Evolutionary conservation across 2,329 filamentous ascomycete species (phyloP), one percentile per base, ranked within the genome.

Genomic region (Nothophoma quercina): DNA sequence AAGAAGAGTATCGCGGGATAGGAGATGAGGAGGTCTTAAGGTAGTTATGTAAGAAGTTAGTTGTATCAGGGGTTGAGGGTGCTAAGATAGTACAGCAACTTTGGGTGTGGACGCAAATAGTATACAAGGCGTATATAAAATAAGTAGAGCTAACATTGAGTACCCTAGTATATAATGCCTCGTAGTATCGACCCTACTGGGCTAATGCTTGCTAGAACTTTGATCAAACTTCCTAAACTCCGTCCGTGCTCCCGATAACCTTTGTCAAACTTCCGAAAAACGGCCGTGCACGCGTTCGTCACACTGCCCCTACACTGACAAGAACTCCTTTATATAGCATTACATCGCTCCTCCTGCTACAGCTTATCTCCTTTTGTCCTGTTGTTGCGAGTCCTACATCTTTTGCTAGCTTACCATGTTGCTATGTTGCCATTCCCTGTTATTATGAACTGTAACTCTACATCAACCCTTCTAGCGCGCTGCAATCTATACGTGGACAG

Each of bases 201-300:
- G 43, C 43, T 46, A 46, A 38, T 46, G 43, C 43, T 46, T 38
- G 43, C 12, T 46, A 9, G 43, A 46, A 46, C 43, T 38, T 46
- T 46, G 25, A 36, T 46, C 16, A 46, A 46, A 46, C 43, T 46
- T 46, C 43, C 33, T 13, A 46, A 46, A 29, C 33, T 46, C 32
- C 15, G 43, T 38, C 43, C 25, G 43, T 46, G 43, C 43, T 46
- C 18, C 40, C 13, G 9, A 43, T 43, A 43, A 43, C 40, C 40
- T 43, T 43, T 34, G 40, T 43, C 19, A 44, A 44, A 44, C 35
- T 26, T 44, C 41, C 21, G 15, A 44, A 44, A 44, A 44, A 25
- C 21, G 21, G 41, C 41, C 30, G 29, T 36, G 33, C 33, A 36
- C 33, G 33, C 33, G 33, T 36, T 23, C 16, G 33, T 36, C 33